Evolutionary conservation across 1,284 basidiomycete species (phyloP), one percentile per base, ranked within the genome.

Genomic region (Sparassis latifolia): DNA sequence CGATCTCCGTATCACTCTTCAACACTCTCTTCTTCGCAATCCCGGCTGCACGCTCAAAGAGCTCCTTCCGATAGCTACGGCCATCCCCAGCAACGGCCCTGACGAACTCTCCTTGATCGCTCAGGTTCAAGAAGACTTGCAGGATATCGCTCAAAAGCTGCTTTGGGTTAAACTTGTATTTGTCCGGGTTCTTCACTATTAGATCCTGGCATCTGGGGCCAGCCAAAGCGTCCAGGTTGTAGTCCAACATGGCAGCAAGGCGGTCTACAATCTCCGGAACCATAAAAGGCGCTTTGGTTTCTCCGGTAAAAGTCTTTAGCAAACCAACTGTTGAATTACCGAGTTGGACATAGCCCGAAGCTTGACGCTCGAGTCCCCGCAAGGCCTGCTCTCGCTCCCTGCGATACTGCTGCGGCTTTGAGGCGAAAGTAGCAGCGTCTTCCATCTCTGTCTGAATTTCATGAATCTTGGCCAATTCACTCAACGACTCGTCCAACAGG

Each of bases 181-280:
- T 92, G 59, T 96, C 90, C 5, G 86, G 85, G 50, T 98, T 86
- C 57, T 85, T 79, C 50, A 99, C 91, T 57, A 81, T 86, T 28
- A 99, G 79, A 33, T 95, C 84, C 56, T 84, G 80, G 64, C 84
- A 92, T 53, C 79, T 80, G 2, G 94, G 92, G 0, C 97, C 97
- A 30, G 88, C 92, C 31, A 99, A 82, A 4, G 86, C 85, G 47
- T 89, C 84, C 29, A 99, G 75, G 63, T 98, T 98, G 73, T 96
- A 96, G 66, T 97, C 90, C 59, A 99, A 72, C 91, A 98, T 98
- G 0, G 95, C 95, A 3, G 97, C 96, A 12, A 99, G 78, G 39
- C 91, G 83, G 63, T 96, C 89, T 32, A 99, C 92, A 50, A 99
- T 97, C 70, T 99, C 97, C 2, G 91, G 88, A 68, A 91, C 89